Evolutionary conservation across 441 rosid genomes (phyloP), one percentile per base, ranked within the genome.

Genomic region (Jatropha multifida): DNA sequence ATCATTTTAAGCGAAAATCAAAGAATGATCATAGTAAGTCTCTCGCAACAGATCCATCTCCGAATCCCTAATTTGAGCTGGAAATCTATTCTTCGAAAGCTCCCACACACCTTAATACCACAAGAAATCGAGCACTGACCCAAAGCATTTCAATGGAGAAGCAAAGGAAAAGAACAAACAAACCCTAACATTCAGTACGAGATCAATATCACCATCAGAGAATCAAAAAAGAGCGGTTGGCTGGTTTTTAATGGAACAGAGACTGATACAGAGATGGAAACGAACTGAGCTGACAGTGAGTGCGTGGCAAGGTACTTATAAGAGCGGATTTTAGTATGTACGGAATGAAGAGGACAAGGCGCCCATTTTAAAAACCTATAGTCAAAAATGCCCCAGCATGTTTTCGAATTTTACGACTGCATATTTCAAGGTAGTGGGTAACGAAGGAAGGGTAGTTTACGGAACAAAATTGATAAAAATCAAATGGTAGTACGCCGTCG

Each of bases 11-110:
- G 69, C 3, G 48, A 38, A 68, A 66, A 64, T 20, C 49, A 62
- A 66, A 68, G 7, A 80, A 17, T 7, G 44, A 15, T 46, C 23
- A 40, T 7, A 44, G 48, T 11, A 44, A 44, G 65, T 18, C 37
- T 72, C 11, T 48, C 81, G 74, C 80, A 88, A 91, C 90, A 77
- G 78, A 82, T 83, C 85, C 88, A 88, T 89, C 74, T n/a, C 60
- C 64, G 26, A 74, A 86, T 68, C 82, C 82, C 83, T 76, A 83
- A 81, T 20, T 77, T 60, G 51, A 68, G 62, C 62, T 77, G 42
- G 41, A 76, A 77, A 79, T 52, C 59, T 44, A 8, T n/a, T 20
- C 77, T 65, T 27, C 74, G 23, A 26, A 40, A 71, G 37, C 56
- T 49, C 9, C 49, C 20, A 32, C 40, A 69, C 52, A 27, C 62